These are phyloP conservation scores for Lepidium aucheri DNA, from an alignment of 345 rosid genomes.

Conservation along the genomic window DNA sequence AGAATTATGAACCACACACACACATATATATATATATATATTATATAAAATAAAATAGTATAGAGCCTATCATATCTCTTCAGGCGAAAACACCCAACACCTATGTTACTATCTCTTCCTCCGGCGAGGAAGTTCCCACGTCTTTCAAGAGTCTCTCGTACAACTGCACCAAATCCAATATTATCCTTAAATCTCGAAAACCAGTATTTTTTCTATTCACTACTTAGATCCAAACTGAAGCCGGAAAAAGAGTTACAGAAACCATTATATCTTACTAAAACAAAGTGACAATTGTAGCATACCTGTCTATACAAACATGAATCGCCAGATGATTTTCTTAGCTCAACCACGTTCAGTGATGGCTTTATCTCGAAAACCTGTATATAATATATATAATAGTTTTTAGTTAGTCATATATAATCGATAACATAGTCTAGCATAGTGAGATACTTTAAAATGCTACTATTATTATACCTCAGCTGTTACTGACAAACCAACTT, in stretches of 20 bases:
- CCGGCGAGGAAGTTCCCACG: slow-evolving; percentile 42
- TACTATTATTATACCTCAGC: slow-evolving; percentile 63
- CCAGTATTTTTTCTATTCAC: background rate
- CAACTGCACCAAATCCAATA: slow-evolving; percentile 45
- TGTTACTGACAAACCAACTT: slow-evolving; percentile 50
- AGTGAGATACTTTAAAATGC: background rate
- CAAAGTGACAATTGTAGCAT: background rate
- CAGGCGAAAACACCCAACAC: slow-evolving; percentile 7
- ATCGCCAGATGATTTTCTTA: slow-evolving; percentile 81
- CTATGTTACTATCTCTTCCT: slow-evolving; percentile 22
- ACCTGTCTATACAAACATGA: slow-evolving; percentile 73
- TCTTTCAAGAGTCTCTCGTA: slow-evolving; percentile 62
- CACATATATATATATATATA: too few relatives aligned
- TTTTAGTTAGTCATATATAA: background rate
- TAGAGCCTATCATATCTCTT: background rate
- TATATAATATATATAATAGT: background rate
- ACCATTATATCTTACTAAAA: background rate
- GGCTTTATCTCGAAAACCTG: slow-evolving; percentile 88
- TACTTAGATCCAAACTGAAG: background rate
- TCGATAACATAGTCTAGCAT: background rate
- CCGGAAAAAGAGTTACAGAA: background rate
- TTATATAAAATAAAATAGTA: background rate
- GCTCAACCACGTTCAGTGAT: slow-evolving; percentile 70
- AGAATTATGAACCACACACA: background rate
- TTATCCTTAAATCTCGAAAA: background rate